Evolutionary conservation across 2,329 filamentous ascomycete genomes (phyloP).

Genomic region (Ophiostoma piceae): DNA sequence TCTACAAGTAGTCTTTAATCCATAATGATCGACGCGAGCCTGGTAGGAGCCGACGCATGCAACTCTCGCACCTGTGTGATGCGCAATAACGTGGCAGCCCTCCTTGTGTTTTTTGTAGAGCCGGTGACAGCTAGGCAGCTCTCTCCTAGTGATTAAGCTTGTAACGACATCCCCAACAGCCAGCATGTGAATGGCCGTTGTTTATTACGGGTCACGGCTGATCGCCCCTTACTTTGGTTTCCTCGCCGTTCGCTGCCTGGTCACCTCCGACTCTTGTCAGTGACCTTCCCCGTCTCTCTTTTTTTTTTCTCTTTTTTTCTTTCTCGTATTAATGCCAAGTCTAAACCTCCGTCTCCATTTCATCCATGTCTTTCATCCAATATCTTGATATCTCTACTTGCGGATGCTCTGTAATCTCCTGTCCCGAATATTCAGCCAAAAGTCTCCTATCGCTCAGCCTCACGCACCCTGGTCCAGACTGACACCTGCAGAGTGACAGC

Average conservation of each 20-base stretch:
- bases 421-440: neutral
- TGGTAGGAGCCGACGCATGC: neutral
- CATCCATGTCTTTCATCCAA: neutral
- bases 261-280: neutral
- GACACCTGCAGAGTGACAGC: neutral
- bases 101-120: neutral
- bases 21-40: neutral
- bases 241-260: neutral
- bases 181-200: neutral
- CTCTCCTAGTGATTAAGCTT: neutral
- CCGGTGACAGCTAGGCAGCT: neutral
- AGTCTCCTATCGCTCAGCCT: neutral
- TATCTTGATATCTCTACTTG: neutral
- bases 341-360: neutral
- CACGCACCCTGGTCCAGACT: neutral
- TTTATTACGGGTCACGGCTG: neutral
- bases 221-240: too few species aligned
- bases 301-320: too few species aligned
- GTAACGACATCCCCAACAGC: neutral
- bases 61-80: neutral
- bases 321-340: too few species aligned
- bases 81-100: neutral
- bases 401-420: neutral
- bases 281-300: neutral
- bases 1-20: neutral